These are phyloP conservation scores for Carex arenaria DNA, from an alignment of 202 grass and related monocot genomes.

Conservation along the genomic window DNA sequence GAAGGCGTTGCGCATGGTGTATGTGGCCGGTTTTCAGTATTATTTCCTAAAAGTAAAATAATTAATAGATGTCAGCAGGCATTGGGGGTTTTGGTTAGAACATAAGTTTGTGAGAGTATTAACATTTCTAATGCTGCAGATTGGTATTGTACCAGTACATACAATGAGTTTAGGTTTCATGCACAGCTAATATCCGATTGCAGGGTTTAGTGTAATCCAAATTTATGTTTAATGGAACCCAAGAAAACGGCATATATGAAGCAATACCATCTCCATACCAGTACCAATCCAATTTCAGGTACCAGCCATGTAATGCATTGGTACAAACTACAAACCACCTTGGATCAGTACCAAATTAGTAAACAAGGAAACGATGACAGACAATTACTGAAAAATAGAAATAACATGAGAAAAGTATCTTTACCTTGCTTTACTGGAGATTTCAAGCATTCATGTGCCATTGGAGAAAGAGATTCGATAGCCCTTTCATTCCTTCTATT, in stretches of 20 bases:
- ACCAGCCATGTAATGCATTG: not conserved
- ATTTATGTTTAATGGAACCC: not conserved
- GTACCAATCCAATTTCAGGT: not conserved
- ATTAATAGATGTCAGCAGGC: not conserved
- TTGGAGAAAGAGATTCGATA: not conserved
- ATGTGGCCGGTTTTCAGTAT: not conserved
- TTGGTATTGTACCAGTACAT: not conserved
- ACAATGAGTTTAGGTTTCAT: too few species aligned
- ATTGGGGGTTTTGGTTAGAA: not conserved
- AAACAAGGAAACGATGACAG: not conserved
- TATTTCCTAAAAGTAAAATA: not conserved
- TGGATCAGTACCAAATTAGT: not conserved
- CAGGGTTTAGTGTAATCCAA: not conserved
- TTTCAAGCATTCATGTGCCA: not conserved
- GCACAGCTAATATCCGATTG: not conserved
- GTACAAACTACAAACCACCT: not conserved
- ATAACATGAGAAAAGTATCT: not conserved
- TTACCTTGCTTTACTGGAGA: slow-evolving; percentile 13
- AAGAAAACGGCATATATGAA: not conserved
- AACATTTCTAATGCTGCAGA: not conserved
- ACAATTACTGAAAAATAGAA: not conserved
- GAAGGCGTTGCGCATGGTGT: slow-evolving; percentile 5
- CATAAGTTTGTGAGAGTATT: not conserved
- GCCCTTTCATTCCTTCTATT: not conserved
- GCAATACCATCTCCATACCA: not conserved